Evolutionary conservation across 2,329 filamentous ascomycete species (phyloP).

Genomic region (Botrytis sinoallii): DNA sequence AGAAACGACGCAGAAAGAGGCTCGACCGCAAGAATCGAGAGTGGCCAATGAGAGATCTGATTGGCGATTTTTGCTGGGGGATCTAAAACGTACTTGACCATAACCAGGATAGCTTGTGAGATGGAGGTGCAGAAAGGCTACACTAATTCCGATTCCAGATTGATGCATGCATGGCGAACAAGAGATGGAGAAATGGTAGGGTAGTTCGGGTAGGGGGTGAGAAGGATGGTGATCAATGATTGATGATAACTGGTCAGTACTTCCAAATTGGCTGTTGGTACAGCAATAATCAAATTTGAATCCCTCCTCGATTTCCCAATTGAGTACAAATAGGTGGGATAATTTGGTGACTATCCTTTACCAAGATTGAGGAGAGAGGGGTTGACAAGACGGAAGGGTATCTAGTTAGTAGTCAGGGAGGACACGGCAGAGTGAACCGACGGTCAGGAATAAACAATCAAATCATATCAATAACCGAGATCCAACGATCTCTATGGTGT

Average conservation of each 20-base stretch:
- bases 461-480: constrained; percentile 4
- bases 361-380: background rate
- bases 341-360: background rate
- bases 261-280: constrained; percentile 5
- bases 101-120: background rate
- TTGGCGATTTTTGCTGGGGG: background rate
- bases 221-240: background rate
- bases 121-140: background rate
- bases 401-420: background rate
- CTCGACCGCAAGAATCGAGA: background rate
- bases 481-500: constrained; percentile 1
- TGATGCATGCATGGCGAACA: constrained; percentile 6
- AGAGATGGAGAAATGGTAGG: constrained; percentile 12
- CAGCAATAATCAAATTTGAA: constrained; percentile 3
- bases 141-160: background rate
- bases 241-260: background rate
- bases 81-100: constrained; percentile 6
- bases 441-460: background rate
- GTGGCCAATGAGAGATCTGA: background rate
- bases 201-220: constrained; percentile 1
- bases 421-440: constrained; percentile 9
- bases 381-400: background rate
- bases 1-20: constrained; percentile 3
- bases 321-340: background rate
- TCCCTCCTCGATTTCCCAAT: background rate